Evolutionary conservation across 164 flowering plant genomes (phyloP).

Genomic region (Berberis thunbergii): DNA sequence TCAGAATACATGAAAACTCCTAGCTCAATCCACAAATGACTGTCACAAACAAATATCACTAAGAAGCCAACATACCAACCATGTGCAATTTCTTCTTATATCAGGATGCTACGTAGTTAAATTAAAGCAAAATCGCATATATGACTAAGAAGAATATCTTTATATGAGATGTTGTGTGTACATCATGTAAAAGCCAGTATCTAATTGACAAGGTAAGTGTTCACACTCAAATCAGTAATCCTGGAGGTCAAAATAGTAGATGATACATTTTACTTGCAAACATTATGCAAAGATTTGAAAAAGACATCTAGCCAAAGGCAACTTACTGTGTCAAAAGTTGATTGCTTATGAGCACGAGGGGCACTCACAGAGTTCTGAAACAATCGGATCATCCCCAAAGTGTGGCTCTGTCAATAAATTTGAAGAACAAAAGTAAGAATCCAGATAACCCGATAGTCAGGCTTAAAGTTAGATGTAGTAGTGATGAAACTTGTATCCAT

Average conservation of each 20-base stretch:
- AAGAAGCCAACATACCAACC: no score
- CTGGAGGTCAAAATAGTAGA: no score
- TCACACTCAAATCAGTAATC: no score
- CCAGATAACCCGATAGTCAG: background rate
- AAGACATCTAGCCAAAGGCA: background rate
- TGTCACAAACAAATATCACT: no score
- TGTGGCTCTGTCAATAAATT: constrained; percentile 29
- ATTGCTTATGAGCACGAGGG: constrained; percentile 22
- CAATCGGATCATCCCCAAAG: constrained; percentile 23
- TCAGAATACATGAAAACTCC: no score
- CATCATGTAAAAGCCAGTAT: background rate
- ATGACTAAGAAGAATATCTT: no score
- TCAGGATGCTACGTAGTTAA: no score
- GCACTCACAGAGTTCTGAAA: constrained; percentile 23
- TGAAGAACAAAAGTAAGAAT: constrained; percentile 2
- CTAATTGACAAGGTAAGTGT: background rate
- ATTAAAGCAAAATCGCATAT: no score
- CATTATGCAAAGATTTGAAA: constrained; percentile 2
- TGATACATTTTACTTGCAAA: background rate
- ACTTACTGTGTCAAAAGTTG: constrained; percentile 34
- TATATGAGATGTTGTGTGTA: background rate
- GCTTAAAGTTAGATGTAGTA: background rate
- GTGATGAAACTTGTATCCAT: background rate
- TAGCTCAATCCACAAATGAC: no score
- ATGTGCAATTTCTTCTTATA: no score